Percentiles rank a stretch among this genome's conserved stretches.
These are phyloP conservation scores for Mycotypha africana DNA, from an alignment of 371 early-diverging fungal genomes.

Conservation along the genomic window DNA sequence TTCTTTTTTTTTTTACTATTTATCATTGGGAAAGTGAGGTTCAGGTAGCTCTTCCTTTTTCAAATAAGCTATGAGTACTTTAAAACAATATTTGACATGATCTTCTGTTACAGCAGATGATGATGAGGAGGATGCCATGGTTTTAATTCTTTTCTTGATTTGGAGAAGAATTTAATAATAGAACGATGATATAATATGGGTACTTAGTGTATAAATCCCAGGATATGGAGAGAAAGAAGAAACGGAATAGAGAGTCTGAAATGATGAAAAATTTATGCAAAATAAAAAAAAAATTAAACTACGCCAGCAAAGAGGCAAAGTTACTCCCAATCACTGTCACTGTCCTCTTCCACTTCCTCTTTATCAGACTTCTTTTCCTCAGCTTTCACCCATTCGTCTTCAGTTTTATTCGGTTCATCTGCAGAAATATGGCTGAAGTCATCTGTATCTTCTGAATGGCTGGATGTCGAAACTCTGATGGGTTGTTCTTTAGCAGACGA, in stretches of 20 bases:
- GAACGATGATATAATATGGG: too few relatives aligned
- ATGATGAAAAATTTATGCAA: neutral
- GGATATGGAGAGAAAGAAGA: too few relatives aligned
- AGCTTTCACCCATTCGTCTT: constrained; percentile 24
- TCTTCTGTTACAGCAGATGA: constrained; percentile 31
- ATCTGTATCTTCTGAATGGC: constrained; percentile 17
- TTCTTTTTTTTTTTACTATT: too few relatives aligned
- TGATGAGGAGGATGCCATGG: too few relatives aligned
- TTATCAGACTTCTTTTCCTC: constrained; percentile 20
- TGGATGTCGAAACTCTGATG: too few relatives aligned
- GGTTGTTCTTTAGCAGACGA: neutral
- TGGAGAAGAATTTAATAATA: too few relatives aligned
- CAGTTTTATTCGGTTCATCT: constrained; percentile 6
- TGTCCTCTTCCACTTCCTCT: constrained; percentile 30
- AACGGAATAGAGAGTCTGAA: too few relatives aligned
- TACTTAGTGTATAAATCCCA: too few relatives aligned
- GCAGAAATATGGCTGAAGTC: constrained; percentile 24
- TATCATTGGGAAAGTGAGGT: constrained; percentile 44
- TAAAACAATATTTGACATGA: constrained; percentile 76
- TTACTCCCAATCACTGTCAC: constrained; percentile 44
- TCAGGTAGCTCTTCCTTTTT: constrained; percentile 25
- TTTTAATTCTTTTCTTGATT: too few relatives aligned
- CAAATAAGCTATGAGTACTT: constrained; percentile 54
- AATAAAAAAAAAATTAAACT: neutral
- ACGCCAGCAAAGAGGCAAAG: neutral